Evolutionary conservation across 352 stramenopile species (phyloP).

Genomic region (Albugo candida): DNA sequence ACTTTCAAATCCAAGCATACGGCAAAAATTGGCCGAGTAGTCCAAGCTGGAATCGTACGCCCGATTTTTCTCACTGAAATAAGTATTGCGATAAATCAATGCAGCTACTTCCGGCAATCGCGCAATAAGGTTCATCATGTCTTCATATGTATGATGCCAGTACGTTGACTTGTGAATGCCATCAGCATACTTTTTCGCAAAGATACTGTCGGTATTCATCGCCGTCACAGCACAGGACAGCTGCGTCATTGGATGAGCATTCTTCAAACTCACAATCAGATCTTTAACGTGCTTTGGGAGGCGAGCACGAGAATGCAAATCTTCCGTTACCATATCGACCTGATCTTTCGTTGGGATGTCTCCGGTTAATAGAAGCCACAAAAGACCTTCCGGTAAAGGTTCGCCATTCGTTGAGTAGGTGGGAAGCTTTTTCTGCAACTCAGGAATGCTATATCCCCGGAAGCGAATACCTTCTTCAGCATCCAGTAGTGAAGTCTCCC

Average conservation of each 20-base stretch:
- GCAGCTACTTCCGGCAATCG: conserved; percentile 93
- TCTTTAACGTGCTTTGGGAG: conserved; percentile 91
- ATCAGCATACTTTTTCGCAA: conserved; percentile 92
- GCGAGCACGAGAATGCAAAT: conserved; percentile 89
- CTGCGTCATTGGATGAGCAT: conserved; percentile 99
- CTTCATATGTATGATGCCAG: conserved; percentile 95
- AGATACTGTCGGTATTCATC: conserved; percentile 90
- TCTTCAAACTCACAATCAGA: conserved; percentile 91
- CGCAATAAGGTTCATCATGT: conserved; percentile 96
- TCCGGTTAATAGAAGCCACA: conserved; percentile 96
- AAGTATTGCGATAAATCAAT: conserved; percentile 98
- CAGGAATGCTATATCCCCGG: conserved; percentile 95
- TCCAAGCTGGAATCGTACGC: conserved; percentile 89
- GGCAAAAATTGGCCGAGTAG: conserved; percentile 98
- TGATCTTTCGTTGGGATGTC: conserved; percentile 95
- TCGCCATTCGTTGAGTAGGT: conserved; percentile 85
- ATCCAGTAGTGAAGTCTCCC: conserved; percentile 94
- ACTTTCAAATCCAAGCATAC: conserved; percentile 95
- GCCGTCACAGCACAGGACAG: conserved; percentile 87
- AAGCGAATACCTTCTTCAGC: conserved; percentile 97
- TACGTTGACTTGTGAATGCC: conserved; percentile 97
- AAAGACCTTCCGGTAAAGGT: conserved; percentile 90
- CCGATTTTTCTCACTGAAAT: conserved; percentile 90
- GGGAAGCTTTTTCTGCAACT: conserved; percentile 92
- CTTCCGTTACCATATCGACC: conserved; percentile 85